Evolutionary conservation across 2,329 filamentous ascomycete genomes (phyloP).

Genomic region (Talaromyces sp.): DNA sequence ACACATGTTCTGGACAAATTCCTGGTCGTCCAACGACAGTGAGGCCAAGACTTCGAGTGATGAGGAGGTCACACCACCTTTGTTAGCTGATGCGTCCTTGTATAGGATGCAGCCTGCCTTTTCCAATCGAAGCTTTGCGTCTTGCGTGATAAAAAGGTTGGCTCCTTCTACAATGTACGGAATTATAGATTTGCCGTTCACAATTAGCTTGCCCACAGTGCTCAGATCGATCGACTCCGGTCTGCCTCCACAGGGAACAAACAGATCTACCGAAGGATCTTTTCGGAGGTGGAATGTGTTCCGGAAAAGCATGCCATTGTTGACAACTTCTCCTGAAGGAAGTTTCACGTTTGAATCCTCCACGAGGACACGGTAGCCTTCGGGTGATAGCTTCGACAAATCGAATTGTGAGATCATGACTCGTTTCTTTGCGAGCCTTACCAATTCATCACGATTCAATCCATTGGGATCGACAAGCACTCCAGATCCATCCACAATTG

Average conservation of each 20-base stretch:
- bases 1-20: conserved; percentile 93
- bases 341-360: conserved; percentile 88
- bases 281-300: conserved; percentile 93
- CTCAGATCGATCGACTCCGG: conserved; percentile 94
- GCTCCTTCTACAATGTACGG: conserved; percentile 97
- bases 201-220: conserved; percentile 80
- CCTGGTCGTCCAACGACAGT: conserved; percentile 83
- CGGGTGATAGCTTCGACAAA: conserved; percentile 71
- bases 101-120: conserved; percentile 90
- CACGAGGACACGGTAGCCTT: conserved; percentile 86
- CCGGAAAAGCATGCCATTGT: conserved; percentile 91
- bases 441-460: conserved; percentile 74
- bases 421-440: conserved; percentile 77
- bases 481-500: conserved; percentile 93
- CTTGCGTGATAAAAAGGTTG: conserved; percentile 97
- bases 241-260: conserved; percentile 93
- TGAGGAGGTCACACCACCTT: conserved; percentile 95
- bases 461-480: conserved; percentile 91
- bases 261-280: conserved; percentile 71
- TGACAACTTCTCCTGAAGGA: conserved; percentile 76
- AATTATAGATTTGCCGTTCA: conserved; percentile 77
- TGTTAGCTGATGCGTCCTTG: conserved; percentile 98
- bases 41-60: conserved; percentile 94
- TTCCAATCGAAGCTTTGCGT: conserved; percentile 91
- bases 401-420: conserved; percentile 90